phyloP scores from a whole-genome alignment of 2,329 filamentous ascomycete genomes.

The Tolypocladium album region DNA sequence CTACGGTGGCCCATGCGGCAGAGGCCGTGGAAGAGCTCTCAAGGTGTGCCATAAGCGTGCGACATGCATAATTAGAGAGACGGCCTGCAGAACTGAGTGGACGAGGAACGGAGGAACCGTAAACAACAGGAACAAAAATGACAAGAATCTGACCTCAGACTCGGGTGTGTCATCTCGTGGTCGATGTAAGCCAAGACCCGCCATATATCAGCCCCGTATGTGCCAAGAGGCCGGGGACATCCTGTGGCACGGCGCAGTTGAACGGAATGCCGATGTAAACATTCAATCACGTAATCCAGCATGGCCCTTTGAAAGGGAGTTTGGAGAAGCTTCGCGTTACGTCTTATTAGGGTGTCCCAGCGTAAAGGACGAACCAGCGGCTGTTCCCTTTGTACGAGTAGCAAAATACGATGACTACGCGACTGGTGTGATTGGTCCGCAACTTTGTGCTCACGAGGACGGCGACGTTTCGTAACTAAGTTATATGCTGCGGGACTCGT shows the following conservation, averaged over 20 bases:
- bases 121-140: not conserved
- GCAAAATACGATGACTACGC: not conserved
- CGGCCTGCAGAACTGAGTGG: not conserved
- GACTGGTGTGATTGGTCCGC: not conserved
- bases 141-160: constrained; percentile 1
- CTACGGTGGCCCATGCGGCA: not conserved
- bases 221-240: not conserved
- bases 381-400: not conserved
- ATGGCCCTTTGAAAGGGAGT: not conserved
- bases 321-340: not conserved
- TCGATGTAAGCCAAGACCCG: not conserved
- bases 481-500: not conserved
- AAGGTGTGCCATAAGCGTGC: not conserved
- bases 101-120: not conserved
- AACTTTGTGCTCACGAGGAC: not conserved
- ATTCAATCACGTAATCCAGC: not conserved
- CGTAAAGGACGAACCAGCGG: not conserved
- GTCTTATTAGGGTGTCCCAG: too few relatives aligned
- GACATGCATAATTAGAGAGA: not conserved
- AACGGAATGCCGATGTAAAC: not conserved
- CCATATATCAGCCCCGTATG: not conserved
- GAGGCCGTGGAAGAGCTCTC: not conserved
- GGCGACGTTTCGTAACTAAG: not conserved
- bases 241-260: not conserved
- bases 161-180: not conserved